Evolutionary conservation across 345 rosid genomes (phyloP).

Genomic region (Noccaea caerulescens): DNA sequence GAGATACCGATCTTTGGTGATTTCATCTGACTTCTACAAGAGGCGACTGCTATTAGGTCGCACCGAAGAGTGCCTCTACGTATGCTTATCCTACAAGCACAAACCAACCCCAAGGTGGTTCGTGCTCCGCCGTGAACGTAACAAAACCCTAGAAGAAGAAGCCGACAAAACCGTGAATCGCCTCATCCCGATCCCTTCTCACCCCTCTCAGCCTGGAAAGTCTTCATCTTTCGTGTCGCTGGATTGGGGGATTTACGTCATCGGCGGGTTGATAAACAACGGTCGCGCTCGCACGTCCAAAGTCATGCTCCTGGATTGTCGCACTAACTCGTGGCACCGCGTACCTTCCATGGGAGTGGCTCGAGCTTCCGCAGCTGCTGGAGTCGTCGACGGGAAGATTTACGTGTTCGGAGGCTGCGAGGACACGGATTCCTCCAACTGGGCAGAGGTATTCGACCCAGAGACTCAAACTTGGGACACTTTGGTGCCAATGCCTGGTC

Average conservation of each 20-base stretch:
- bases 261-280: slow-evolving; percentile 65
- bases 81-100: slow-evolving; percentile 52
- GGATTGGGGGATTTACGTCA: slow-evolving; percentile 46
- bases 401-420: slow-evolving; percentile 75
- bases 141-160: no score
- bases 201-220: neutral
- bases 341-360: slow-evolving; percentile 56
- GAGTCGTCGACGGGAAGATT: slow-evolving; percentile 53
- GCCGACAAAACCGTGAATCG: neutral
- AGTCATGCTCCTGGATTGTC: slow-evolving; percentile 70
- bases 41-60: slow-evolving; percentile 43
- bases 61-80: slow-evolving; percentile 56
- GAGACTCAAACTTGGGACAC: slow-evolving; percentile 9
- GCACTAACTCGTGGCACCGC: slow-evolving; percentile 55
- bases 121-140: slow-evolving; percentile 39
- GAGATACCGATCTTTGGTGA: slow-evolving; percentile 48
- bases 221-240: neutral
- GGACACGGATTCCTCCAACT: slow-evolving; percentile 48
- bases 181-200: slow-evolving; percentile 33
- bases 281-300: slow-evolving; percentile 52
- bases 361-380: slow-evolving; percentile 74
- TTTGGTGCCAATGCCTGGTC: neutral
- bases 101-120: slow-evolving; percentile 43
- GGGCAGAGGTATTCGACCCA: slow-evolving; percentile 73
- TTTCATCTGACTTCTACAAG: slow-evolving; percentile 54